Percentiles rank a stretch among this genome's conserved stretches.
phyloP scores from a whole-genome alignment of 371 early-diverging fungal genomes.

The Umbelopsis sp. region DNA sequence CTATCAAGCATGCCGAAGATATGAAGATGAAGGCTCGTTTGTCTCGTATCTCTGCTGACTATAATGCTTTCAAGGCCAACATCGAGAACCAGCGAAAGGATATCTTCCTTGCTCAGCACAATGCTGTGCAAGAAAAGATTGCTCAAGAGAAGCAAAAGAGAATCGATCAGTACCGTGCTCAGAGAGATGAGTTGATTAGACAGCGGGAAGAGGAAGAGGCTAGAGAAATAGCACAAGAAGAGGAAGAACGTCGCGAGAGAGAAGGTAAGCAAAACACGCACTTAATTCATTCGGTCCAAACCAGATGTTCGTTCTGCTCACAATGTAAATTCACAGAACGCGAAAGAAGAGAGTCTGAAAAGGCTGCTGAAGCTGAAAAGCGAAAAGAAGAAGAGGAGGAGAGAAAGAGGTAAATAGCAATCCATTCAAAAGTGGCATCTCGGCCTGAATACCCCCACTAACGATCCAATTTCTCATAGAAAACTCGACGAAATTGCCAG shows the following conservation, averaged over 20 bases:
- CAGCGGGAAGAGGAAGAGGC: slow-evolving; percentile 50
- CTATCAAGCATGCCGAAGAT: slow-evolving; percentile 71
- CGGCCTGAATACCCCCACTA: background rate
- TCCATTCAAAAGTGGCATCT: background rate
- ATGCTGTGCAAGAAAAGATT: slow-evolving; percentile 58
- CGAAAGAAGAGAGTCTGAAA: slow-evolving; percentile 37
- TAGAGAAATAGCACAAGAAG: slow-evolving; percentile 38
- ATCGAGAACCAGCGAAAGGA: slow-evolving; percentile 60
- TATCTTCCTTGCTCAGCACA: slow-evolving; percentile 55
- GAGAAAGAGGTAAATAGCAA: slow-evolving; percentile 24
- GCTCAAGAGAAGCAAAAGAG: slow-evolving; percentile 76
- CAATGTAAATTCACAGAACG: slow-evolving; percentile 26
- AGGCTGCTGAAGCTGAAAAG: slow-evolving; percentile 36
- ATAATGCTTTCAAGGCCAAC: slow-evolving; percentile 61
- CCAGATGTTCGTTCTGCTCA: background rate
- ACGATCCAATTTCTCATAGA: slow-evolving; percentile 19
- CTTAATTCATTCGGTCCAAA: background rate
- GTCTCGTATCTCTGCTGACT: slow-evolving; percentile 80
- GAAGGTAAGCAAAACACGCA: slow-evolving; percentile 24
- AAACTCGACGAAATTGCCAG: slow-evolving; percentile 45
- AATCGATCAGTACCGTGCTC: slow-evolving; percentile 57
- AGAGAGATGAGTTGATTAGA: slow-evolving; percentile 44
- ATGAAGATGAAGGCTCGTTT: slow-evolving; percentile 79
- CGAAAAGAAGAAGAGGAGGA: slow-evolving; percentile 36
- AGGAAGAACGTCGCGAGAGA: slow-evolving; percentile 40